These are phyloP conservation scores for Aureobasidium namibiae DNA, from an alignment of 2,329 filamentous ascomycete genomes.

Conservation along the genomic window DNA sequence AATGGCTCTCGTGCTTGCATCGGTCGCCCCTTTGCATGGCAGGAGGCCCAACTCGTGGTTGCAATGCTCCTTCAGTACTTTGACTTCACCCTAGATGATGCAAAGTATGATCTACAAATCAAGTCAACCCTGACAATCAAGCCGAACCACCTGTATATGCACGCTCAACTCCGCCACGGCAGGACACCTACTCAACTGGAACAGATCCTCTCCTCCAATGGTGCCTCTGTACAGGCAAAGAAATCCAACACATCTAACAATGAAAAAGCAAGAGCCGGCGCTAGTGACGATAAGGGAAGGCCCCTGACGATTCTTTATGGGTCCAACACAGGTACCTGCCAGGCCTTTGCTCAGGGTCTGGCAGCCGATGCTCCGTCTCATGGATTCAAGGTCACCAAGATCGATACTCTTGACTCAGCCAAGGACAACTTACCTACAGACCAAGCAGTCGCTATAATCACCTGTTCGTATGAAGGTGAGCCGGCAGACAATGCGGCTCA, in stretches of 20 bases:
- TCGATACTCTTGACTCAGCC: constrained; percentile 54
- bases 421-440: constrained; percentile 52
- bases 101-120: constrained; percentile 49
- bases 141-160: constrained; percentile 56
- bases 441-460: constrained; percentile 58
- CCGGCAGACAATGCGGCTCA: constrained; percentile 63
- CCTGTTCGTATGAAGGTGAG: constrained; percentile 65
- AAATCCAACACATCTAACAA: background rate
- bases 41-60: constrained; percentile 57
- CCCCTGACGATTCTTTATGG: constrained; percentile 63
- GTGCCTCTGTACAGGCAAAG: background rate
- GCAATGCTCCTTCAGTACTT: constrained; percentile 64
- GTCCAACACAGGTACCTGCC: constrained; percentile 67
- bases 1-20: constrained; percentile 65
- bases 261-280: background rate
- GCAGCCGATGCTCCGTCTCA: constrained; percentile 50
- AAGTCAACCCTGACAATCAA: constrained; percentile 54
- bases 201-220: constrained; percentile 23
- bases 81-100: constrained; percentile 55
- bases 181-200: constrained; percentile 38
- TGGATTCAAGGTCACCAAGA: constrained; percentile 48
- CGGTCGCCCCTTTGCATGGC: constrained; percentile 65
- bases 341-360: constrained; percentile 57
- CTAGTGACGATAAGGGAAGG: constrained; percentile 22
- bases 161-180: constrained; percentile 46